Evolutionary conservation across 768 basidiomycete species (phyloP).

Genomic region (Neoboletus magnificus): DNA sequence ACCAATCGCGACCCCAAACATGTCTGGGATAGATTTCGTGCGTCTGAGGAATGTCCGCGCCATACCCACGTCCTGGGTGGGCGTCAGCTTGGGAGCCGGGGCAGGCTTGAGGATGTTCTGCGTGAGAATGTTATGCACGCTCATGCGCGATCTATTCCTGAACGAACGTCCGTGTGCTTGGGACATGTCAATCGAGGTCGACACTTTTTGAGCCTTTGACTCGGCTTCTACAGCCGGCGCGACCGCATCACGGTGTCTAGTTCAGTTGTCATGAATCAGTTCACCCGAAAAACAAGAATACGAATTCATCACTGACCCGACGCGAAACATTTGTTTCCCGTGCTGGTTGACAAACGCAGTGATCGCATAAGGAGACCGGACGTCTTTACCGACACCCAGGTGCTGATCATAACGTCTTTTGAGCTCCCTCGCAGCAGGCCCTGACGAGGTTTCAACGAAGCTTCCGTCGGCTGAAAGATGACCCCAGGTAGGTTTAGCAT

Average conservation of each 20-base stretch:
- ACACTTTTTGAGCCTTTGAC: slow-evolving; percentile 32
- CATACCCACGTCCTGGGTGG: slow-evolving; percentile 31
- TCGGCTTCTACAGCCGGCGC: slow-evolving; percentile 61
- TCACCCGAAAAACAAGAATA: background rate
- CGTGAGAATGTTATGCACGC: slow-evolving; percentile 56
- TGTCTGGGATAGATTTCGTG: slow-evolving; percentile 71
- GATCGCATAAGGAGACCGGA: slow-evolving; percentile 76
- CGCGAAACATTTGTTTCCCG: slow-evolving; percentile 72
- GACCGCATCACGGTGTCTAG: slow-evolving; percentile 56
- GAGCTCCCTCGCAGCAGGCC: slow-evolving; percentile 68
- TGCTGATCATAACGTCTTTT: slow-evolving; percentile 73
- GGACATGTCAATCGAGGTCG: slow-evolving; percentile 33
- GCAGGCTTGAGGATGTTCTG: slow-evolving; percentile 49
- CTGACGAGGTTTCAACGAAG: slow-evolving; percentile 79
- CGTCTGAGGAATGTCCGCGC: slow-evolving; percentile 60
- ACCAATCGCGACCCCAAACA: slow-evolving; percentile 28
- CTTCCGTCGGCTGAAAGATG: slow-evolving; percentile 59
- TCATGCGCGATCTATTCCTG: slow-evolving; percentile 63
- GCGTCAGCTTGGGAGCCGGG: slow-evolving; percentile 19
- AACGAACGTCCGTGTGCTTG: slow-evolving; percentile 34
- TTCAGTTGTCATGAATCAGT: background rate
- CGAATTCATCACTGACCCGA: slow-evolving; percentile 53
- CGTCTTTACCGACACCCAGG: slow-evolving; percentile 60
- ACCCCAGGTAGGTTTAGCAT: slow-evolving; percentile 1
- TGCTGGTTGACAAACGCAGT: slow-evolving; percentile 82